phyloP scores from a whole-genome alignment of 2,329 filamentous ascomycete genomes.

The Neobulgaria alba region DNA sequence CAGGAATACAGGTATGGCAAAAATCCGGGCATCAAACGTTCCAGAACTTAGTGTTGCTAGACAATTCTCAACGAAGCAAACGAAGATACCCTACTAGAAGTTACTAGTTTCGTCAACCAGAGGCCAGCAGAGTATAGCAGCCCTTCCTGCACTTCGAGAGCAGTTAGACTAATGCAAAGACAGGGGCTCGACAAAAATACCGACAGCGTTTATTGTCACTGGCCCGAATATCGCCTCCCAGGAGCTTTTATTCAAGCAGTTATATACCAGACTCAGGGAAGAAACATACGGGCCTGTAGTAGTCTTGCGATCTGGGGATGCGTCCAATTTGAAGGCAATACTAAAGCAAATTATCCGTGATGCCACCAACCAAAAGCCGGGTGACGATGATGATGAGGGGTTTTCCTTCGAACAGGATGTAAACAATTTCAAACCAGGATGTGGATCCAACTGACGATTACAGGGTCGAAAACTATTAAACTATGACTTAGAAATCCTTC shows the following conservation, averaged over 20 bases:
- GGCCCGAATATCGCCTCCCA: conserved; percentile 73
- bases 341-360: conserved; percentile 67
- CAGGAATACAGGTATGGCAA: conserved; percentile 47
- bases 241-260: conserved; percentile 62
- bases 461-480: conserved; percentile 60
- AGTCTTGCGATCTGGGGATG: conserved; percentile 59
- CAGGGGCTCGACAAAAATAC: conserved; percentile 27
- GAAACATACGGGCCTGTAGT: conserved; percentile 49
- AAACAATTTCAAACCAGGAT: conserved; percentile 20
- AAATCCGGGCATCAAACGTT: conserved; percentile 21
- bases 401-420: conserved; percentile 40
- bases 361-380: conserved; percentile 40
- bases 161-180: conserved; percentile 4
- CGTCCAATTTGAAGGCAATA: conserved; percentile 62
- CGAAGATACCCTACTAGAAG: conserved; percentile 48
- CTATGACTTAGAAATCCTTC: conserved; percentile 68
- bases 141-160: background rate
- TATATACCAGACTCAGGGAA: conserved; percentile 47
- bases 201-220: conserved; percentile 65
- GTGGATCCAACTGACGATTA: conserved; percentile 5
- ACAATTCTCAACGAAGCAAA: conserved; percentile 52
- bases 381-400: conserved; percentile 45
- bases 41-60: conserved; percentile 36
- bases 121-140: conserved; percentile 19
- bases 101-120: conserved; percentile 45